Percentiles rank a stretch among this genome's conserved stretches.
phyloP scores from a whole-genome alignment of 1,139 yeast species.

The Blastobotrys persicus region DNA sequence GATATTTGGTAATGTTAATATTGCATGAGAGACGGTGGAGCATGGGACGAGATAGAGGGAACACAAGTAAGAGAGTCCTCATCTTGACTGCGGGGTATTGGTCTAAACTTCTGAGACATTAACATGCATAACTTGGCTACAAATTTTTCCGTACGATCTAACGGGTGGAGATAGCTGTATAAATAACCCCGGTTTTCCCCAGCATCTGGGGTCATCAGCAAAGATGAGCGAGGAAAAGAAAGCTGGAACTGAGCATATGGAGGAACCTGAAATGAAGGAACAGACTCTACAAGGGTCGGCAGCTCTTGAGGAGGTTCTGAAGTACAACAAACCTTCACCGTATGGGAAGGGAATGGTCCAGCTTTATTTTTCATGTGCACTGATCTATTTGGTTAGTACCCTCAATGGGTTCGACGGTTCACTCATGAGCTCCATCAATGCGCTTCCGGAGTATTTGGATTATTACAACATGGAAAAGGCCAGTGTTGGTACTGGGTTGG shows the following conservation, averaged over 20 bases:
- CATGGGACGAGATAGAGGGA: too few relatives aligned
- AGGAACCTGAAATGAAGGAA: background rate
- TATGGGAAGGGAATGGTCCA: conserved; percentile 15
- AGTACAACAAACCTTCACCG: conserved; percentile 11
- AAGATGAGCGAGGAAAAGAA: background rate
- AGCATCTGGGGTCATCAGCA: background rate
- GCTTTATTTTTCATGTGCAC: conserved; percentile 12
- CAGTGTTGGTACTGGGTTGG: conserved; percentile 21
- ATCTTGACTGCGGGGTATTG: background rate
- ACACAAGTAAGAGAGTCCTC: too few relatives aligned
- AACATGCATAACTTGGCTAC: background rate
- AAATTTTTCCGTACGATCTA: background rate
- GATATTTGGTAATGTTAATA: too few relatives aligned
- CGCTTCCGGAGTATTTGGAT: conserved; percentile 15
- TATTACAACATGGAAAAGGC: conserved; percentile 18
- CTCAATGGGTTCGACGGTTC: conserved; percentile 16
- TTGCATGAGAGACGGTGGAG: too few relatives aligned
- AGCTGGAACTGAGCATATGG: background rate
- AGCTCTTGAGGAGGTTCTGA: conserved; percentile 12
- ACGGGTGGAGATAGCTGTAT: background rate
- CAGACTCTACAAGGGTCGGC: background rate
- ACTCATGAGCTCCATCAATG: conserved; percentile 15
- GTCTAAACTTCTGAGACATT: background rate
- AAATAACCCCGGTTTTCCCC: background rate
- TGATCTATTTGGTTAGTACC: conserved; percentile 17